These are phyloP conservation scores for Primulina eburnea DNA, from an alignment of 257 asterid species.

Conservation along the genomic window DNA sequence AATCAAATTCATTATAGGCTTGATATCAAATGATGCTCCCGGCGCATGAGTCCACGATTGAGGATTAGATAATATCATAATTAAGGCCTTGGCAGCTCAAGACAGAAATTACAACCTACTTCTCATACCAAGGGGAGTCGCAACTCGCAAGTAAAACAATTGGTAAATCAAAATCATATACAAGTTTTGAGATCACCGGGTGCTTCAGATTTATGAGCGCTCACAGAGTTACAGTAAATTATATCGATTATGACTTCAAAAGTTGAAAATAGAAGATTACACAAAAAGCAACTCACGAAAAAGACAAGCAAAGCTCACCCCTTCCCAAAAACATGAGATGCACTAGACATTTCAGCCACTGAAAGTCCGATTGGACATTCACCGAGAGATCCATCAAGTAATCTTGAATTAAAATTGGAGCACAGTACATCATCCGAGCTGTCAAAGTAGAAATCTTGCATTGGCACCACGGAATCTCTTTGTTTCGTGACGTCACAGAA, in stretches of 20 bases:
- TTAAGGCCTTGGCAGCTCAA: no score
- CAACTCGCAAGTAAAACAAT: no score
- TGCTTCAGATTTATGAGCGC: not conserved
- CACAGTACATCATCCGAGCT: conserved; percentile 32
- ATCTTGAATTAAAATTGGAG: conserved; percentile 33
- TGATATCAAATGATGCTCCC: not conserved
- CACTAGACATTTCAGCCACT: conserved; percentile 65
- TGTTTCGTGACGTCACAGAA: conserved; percentile 43
- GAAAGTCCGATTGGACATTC: conserved; percentile 49
- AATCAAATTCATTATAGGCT: not conserved
- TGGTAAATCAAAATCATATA: no score
- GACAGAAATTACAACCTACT: no score
- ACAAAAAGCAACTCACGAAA: not conserved
- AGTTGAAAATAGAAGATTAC: not conserved
- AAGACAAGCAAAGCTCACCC: conserved; percentile 51
- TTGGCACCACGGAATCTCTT: conserved; percentile 32
- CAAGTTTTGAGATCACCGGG: no score
- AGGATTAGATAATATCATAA: no score
- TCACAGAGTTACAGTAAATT: not conserved
- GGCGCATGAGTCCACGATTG: no score
- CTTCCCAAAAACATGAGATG: conserved; percentile 55
- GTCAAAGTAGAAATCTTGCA: conserved; percentile 31
- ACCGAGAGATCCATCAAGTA: conserved; percentile 34
- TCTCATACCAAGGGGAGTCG: no score
- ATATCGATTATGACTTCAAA: not conserved